Base-by-base conservation (phyloP, 2,329 filamentous ascomycete species). In the Onygenales sp. region DNA sequence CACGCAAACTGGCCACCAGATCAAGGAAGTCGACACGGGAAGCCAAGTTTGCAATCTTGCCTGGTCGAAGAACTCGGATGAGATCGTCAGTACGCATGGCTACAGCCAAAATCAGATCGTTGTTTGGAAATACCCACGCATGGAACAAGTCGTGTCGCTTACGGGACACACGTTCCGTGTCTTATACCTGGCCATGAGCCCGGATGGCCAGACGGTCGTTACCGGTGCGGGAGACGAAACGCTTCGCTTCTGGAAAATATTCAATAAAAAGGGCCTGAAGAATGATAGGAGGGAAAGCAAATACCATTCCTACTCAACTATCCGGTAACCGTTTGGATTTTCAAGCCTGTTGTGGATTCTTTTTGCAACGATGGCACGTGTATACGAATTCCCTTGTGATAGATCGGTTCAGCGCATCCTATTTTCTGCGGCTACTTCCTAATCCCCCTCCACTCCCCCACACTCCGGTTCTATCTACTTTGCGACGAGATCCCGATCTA, bases 71-170 rank as follows among this genome's bases (percentile, higher is more conserved):
- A 95, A 96, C 69, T 95, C 89, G 6, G 95, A 96, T 67, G 93
- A 98, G 70, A 90, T 98, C 54, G 92, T 98, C 52, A 92, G 87
- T 49, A 98, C 93, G 1, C 93, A 98, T 66, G 93, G 93, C 6
- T 98, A 96, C 74, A 92, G 86, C 61, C 93, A 98, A 67, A 96
- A 98, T 68, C 93, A 97, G 70, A 96, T 98, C 62, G 92, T 97
- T 39, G 89, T 98, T 52, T 98, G 93, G 93, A 98, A 98, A 66
- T 98, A 98, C 66, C 93, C 93, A 1, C 91, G 86, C 60, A 97
- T 98, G 93, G 89, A 89, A 48, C 93, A 97, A 68, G 90, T 98
- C 7, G 92, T 89, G 42, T 95, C 88, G 60, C 76, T 98, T 45
- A 98, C 93, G 0, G 93, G 93, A 0, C 93, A 98, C 69, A 98